Evolutionary conservation across 345 rosid species (phyloP).

Genomic region (Stellera chamaejasme): DNA sequence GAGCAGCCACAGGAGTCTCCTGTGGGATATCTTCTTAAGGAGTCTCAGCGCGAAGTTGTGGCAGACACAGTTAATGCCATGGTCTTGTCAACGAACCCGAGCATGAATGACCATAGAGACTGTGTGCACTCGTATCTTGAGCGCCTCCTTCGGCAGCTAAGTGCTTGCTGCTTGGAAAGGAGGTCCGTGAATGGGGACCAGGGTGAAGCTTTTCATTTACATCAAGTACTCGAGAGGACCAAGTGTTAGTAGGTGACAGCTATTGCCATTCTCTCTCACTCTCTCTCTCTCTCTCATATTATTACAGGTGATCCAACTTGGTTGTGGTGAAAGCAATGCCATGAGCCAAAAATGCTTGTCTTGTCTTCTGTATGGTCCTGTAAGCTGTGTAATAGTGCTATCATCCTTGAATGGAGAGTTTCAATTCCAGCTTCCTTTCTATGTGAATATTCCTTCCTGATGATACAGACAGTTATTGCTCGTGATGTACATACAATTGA

Average conservation of each 20-base stretch:
- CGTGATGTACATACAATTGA: no score
- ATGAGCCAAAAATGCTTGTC: no score
- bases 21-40: constrained; percentile 64
- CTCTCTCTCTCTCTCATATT: background rate
- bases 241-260: constrained; percentile 24
- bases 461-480: no score
- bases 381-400: no score
- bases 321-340: no score
- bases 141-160: constrained; percentile 72
- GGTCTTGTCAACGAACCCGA: constrained; percentile 68
- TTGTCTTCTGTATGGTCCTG: no score
- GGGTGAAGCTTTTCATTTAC: constrained; percentile 78
- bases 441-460: no score
- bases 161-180: constrained; percentile 68
- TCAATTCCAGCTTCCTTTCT: no score
- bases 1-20: constrained; percentile 61
- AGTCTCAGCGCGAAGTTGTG: constrained; percentile 75
- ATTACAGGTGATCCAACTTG: no score
- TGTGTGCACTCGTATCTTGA: constrained; percentile 64
- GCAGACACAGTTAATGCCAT: constrained; percentile 83
- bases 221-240: constrained; percentile 35
- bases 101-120: constrained; percentile 34
- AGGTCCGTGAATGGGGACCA: constrained; percentile 66
- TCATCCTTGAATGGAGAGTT: no score
- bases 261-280: background rate